These are phyloP conservation scores for Boletellus emodensis DNA, from an alignment of 768 basidiomycete species.

Conservation along the genomic window DNA sequence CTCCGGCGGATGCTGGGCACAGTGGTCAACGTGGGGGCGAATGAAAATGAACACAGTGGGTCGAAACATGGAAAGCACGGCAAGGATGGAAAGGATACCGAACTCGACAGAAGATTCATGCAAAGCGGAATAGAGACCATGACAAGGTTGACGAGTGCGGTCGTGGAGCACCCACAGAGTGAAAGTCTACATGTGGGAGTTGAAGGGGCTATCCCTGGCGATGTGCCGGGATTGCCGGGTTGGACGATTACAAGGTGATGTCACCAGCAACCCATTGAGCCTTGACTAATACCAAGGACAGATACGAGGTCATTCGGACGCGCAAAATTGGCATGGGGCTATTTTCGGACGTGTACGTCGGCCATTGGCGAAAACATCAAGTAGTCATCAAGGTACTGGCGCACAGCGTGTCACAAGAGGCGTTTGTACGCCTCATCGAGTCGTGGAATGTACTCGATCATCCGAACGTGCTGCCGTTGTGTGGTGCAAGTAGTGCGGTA, in stretches of 20 bases:
- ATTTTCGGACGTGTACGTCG: constrained; percentile 77
- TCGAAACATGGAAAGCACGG: background rate
- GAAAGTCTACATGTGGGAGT: background rate
- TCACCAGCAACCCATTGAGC: background rate
- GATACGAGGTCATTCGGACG: constrained; percentile 73
- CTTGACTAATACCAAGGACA: constrained; percentile 19
- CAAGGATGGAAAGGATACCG: background rate
- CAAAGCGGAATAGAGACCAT: constrained; percentile 72
- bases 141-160: constrained; percentile 48
- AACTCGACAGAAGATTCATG: constrained; percentile 58
- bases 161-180: background rate
- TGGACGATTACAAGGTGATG: constrained; percentile 73
- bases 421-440: constrained; percentile 67
- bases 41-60: background rate
- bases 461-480: constrained; percentile 66
- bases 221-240: constrained; percentile 42
- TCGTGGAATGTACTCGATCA: constrained; percentile 72
- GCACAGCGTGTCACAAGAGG: constrained; percentile 51
- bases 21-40: background rate
- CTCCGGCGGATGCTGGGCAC: constrained; percentile 17
- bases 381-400: constrained; percentile 76
- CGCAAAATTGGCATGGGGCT: constrained; percentile 67
- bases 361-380: constrained; percentile 59
- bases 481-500: constrained; percentile 70
- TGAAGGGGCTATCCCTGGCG: background rate